Base-by-base conservation (phyloP, 306 rosid genomes). In the Sicyos baderoa region DNA sequence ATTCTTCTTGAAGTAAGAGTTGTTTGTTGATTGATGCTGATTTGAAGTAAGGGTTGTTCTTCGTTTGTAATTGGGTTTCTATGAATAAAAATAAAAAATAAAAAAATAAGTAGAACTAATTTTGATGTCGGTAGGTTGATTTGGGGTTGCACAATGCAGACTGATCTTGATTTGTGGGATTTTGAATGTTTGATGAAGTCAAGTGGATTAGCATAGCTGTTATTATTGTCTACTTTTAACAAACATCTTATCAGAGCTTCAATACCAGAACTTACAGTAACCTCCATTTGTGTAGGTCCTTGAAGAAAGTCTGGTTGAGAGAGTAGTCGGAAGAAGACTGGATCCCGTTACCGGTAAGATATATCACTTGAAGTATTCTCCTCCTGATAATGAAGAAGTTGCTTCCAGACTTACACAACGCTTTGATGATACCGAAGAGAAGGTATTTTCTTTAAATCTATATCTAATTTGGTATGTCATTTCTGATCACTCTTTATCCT, bases 341-440 rank as follows among this genome's bases (percentile, higher is more conserved):
- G 99, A 93, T 82, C 99, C 99, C 66, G 81, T 86, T 49, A 90
- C 97, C 42, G 96, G 99, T 27, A 85, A 81, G 82, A 93, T 93
- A 74, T 93, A 93, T 83, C 99, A 90, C 81, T 60, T 93, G 70
- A 93, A 88, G 86, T 88, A 88, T 80, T 86, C 89, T 56, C 97
- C 95, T 15, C 99, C 99, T 4, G 94, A 90, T 79, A 85, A 82
- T 22, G 60, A 85, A 76, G 97, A 90, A 82, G 82, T 93, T 64
- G 91, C 87, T 14, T 83, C 87, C 45, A 88, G 98, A 88, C 96
- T 93, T 79, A 86, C 88, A 71, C 97, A 89, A 68, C 90, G 98
- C 49, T 88, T 93, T 76, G 98, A 93, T 80, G 94, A 93, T 75
- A 88, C 97, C 8, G 91, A 93, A 82, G 96, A 93, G 70, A 93